phyloP scores from a whole-genome alignment of 495 filamentous ascomycete genomes.

The Podospora didyma region DNA sequence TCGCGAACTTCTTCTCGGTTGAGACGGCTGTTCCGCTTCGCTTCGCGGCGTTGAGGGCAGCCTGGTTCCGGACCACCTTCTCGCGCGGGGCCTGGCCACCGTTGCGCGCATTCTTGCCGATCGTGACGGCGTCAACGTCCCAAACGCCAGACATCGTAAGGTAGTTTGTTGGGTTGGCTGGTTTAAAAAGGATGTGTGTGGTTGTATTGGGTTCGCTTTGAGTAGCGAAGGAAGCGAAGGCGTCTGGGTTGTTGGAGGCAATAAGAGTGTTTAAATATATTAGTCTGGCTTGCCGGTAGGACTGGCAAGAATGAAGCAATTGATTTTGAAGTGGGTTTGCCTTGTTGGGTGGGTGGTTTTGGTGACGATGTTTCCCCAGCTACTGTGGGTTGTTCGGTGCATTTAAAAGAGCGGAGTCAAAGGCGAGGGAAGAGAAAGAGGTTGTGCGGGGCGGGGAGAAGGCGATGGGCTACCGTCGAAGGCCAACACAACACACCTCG shows the following conservation, averaged over 20 bases:
- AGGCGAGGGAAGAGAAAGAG: background rate
- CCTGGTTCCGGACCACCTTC: constrained; percentile 81
- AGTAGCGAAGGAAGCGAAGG: too few relatives aligned
- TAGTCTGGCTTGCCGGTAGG: too few relatives aligned
- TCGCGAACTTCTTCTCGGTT: constrained; percentile 89
- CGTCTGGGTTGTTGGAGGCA: background rate
- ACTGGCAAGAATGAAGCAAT: background rate
- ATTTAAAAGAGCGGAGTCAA: constrained; percentile 3
- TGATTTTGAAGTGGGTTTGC: too few relatives aligned
- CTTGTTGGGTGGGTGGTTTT: background rate
- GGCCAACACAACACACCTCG: background rate
- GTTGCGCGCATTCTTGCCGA: constrained; percentile 73
- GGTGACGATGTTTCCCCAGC: background rate
- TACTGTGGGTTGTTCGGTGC: background rate
- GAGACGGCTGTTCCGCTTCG: constrained; percentile 69
- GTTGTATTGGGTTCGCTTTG: too few relatives aligned
- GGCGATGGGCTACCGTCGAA: constrained; percentile 31
- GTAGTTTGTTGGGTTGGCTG: constrained; percentile 4
- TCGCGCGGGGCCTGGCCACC: constrained; percentile 64
- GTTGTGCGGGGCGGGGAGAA: constrained; percentile 12
- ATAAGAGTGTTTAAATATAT: too few relatives aligned
- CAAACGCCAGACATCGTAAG: constrained; percentile 57
- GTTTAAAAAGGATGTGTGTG: background rate
- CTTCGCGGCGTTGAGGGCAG: constrained; percentile 86
- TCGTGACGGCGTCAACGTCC: constrained; percentile 81